Evolutionary conservation across 768 basidiomycete species (phyloP), one percentile per base, ranked within the genome.

Genomic region (Mycena haematopus): DNA sequence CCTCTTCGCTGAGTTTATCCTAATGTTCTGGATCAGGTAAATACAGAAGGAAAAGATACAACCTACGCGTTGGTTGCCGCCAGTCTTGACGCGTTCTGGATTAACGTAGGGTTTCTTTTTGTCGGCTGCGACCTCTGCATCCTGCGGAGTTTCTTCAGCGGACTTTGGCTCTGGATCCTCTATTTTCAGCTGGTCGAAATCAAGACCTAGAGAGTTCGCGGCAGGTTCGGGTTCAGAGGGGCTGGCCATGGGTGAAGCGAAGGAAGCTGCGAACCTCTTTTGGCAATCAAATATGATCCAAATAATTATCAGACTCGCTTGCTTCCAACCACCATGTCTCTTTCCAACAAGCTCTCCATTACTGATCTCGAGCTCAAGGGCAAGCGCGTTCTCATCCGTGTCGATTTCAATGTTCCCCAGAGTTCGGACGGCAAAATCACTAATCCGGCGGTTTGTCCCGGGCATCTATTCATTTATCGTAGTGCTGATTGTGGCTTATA

Each of bases 391-490:
- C 90, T 96, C 73, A 92, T 96, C 73, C 91, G 94, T 69, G 95
- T 96, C 68, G 95, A 96, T 81, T 96, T 96, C 82, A 96, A 96
- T 74, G 95, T 96, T 63, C 95, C 95, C 65, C 89, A 93, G 79
- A 85, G 56, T 31, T 24, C 90, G 71, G 90, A 93, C 73, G 91
- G 90, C 52, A 89, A 89, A 73, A 95, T 99, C 83, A 96, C 96
- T 47, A 99, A 98, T 80, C 90, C 94, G 67, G 95, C 95, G 58
- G 96, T 97, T 74, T 66, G 95, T 82, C 56, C 62, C 52, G 42
- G 51, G 59, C 42, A 52, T 70, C 62, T 53, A 38, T 45, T 57
- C 60, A 46, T 55, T 44, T 60, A 53, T 44, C 42, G 58, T 45
- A 61, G 42, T 65, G 51, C 65, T 67, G 19, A 69, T 67, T 14